Evolutionary conservation across 257 asterid species (phyloP).

Genomic region (Linderniella brevidens): DNA sequence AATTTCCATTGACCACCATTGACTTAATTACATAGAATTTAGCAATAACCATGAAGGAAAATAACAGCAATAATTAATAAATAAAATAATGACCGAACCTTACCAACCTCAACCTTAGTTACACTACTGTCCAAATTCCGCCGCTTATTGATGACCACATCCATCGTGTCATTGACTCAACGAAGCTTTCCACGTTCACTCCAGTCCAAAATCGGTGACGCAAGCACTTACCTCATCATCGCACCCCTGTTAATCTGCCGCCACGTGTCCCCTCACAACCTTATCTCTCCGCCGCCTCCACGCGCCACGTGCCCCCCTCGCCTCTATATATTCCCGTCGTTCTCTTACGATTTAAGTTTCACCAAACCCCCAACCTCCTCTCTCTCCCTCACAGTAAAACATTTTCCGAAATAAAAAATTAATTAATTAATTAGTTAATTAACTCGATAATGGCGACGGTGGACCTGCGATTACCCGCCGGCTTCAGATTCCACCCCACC

Average conservation of each 20-base stretch:
- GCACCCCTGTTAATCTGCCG: conserved; percentile 11
- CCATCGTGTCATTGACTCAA: conserved; percentile 30
- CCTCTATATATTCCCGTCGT: conserved; percentile 23
- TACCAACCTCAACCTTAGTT: no score
- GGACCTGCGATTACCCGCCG: conserved; percentile 61
- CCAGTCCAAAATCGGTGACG: conserved; percentile 31
- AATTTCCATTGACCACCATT: no score
- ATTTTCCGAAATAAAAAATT: background rate
- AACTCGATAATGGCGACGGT: conserved; percentile 20
- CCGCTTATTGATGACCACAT: conserved; percentile 21
- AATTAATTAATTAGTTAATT: background rate
- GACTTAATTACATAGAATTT: no score
- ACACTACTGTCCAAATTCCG: conserved; percentile 17
- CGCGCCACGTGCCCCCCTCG: background rate
- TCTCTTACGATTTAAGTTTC: conserved; percentile 44
- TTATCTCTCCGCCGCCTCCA: conserved; percentile 25
- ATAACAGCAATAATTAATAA: no score
- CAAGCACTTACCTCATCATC: conserved; percentile 40
- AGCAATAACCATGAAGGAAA: no score
- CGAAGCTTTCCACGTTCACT: conserved; percentile 17
- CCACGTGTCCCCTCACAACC: conserved; percentile 32
- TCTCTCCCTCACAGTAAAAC: background rate
- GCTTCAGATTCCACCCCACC: conserved; percentile 81
- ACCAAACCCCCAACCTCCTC: conserved; percentile 21
- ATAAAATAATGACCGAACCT: no score